These are phyloP conservation scores for Mycosphaerella arachidis DNA, from an alignment of 2,329 filamentous ascomycete species.

Conservation along the genomic window DNA sequence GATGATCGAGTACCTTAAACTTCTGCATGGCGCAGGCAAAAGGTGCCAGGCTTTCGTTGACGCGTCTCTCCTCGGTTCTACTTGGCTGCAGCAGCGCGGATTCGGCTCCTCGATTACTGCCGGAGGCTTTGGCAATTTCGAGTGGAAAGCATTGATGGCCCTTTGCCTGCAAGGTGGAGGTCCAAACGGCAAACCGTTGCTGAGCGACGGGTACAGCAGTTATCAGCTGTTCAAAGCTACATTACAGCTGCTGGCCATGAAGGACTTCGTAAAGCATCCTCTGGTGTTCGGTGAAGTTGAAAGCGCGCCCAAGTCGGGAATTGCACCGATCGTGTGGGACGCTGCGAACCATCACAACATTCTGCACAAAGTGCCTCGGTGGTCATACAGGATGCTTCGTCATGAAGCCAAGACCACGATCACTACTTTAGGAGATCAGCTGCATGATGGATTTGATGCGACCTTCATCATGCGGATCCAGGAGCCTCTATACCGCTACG, in stretches of 20 bases:
- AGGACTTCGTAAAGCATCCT: constrained; percentile 64
- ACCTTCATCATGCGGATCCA: constrained; percentile 68
- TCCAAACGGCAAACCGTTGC: constrained; percentile 62
- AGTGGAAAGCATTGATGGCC: constrained; percentile 79
- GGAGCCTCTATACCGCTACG: constrained; percentile 51
- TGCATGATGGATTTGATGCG: constrained; percentile 74
- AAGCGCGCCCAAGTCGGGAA: constrained; percentile 36
- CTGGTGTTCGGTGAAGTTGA: constrained; percentile 43
- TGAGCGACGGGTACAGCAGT: constrained; percentile 78
- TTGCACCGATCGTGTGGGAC: constrained; percentile 72
- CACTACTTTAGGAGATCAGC: constrained; percentile 67
- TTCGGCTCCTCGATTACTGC: constrained; percentile 64
- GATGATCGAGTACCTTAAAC: constrained; percentile 68
- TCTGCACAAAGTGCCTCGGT: constrained; percentile 83
- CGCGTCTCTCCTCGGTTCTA: constrained; percentile 76
- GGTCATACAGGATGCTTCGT: constrained; percentile 71
- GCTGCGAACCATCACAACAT: constrained; percentile 70
- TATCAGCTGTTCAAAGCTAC: constrained; percentile 93
- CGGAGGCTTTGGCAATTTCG: constrained; percentile 89
- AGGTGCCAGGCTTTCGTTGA: constrained; percentile 71
- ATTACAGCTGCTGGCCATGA: constrained; percentile 77
- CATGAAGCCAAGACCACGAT: constrained; percentile 72
- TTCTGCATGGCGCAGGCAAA: constrained; percentile 65
- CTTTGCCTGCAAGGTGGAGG: constrained; percentile 75
- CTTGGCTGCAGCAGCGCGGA: constrained; percentile 86